Conservation (phyloP, 768 basidiomycete genomes). For the Amanita molliuscula region DNA sequence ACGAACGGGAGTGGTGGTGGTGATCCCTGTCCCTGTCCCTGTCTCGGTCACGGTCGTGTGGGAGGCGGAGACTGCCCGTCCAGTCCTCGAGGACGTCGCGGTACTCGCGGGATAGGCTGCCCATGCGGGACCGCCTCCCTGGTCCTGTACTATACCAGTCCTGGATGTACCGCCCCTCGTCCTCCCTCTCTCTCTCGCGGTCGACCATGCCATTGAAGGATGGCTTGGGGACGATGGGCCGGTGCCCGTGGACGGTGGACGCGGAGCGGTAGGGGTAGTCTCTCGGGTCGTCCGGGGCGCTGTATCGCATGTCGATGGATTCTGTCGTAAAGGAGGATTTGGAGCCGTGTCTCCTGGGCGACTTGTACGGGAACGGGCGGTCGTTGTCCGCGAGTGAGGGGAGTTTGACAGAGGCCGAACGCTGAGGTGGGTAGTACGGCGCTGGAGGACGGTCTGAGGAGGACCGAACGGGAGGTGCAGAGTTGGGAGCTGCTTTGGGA, state of each 20-base stretch:
- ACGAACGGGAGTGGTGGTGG: background rate
- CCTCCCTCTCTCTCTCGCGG: background rate
- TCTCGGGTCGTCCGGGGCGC: background rate
- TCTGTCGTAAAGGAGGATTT: conserved; percentile 4
- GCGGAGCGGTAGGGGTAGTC: conserved; percentile 1
- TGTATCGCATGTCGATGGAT: background rate
- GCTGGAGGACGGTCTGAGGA: background rate
- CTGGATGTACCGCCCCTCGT: background rate
- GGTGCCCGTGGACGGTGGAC: background rate
- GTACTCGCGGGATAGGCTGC: background rate
- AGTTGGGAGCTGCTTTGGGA: background rate
- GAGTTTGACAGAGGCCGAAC: conserved; percentile 1
- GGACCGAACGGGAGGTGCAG: background rate
- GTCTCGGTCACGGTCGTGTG: background rate
- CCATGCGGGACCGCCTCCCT: background rate
- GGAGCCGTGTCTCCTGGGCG: background rate
- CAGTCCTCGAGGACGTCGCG: conserved; percentile 1
- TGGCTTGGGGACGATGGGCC: background rate
- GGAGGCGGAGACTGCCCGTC: background rate
- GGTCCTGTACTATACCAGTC: background rate
- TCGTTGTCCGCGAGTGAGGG: background rate
- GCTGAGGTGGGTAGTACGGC: background rate
- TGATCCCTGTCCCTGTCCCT: background rate
- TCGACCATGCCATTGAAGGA: background rate
- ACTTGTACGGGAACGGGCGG: background rate